Conservation (phyloP, 495 filamentous ascomycete genomes). For the Lophiotrema nucula region DNA sequence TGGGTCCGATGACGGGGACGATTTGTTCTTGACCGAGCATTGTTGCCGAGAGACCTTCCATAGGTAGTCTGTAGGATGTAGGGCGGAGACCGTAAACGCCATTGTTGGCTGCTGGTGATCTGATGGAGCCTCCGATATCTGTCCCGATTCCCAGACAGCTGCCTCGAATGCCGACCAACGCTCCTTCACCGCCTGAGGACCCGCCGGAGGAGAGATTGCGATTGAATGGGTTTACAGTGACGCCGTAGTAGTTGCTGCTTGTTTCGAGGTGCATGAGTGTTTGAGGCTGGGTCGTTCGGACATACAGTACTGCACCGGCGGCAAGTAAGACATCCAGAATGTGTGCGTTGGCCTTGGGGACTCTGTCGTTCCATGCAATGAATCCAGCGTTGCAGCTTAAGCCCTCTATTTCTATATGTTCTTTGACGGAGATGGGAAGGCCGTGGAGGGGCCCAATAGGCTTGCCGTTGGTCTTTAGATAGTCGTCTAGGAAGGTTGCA, state of each 20-base stretch:
- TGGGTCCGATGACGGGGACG: slow-evolving; percentile 59
- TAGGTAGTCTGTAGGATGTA: slow-evolving; percentile 58
- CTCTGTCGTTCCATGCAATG: slow-evolving; percentile 46
- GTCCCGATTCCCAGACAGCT: slow-evolving; percentile 36
- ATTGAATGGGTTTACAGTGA: slow-evolving; percentile 35
- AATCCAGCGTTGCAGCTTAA: slow-evolving; percentile 51
- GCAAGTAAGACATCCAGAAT: slow-evolving; percentile 49
- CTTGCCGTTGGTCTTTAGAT: slow-evolving; percentile 37
- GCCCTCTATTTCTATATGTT: slow-evolving; percentile 60
- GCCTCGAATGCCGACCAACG: slow-evolving; percentile 34
- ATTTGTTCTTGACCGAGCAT: slow-evolving; percentile 61
- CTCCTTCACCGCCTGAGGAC: slow-evolving; percentile 36
- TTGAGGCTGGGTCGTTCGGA: slow-evolving; percentile 57
- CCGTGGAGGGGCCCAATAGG: slow-evolving; percentile 65
- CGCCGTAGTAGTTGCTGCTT: slow-evolving; percentile 57
- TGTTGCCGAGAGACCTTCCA: slow-evolving; percentile 48
- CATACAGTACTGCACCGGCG: slow-evolving; percentile 53
- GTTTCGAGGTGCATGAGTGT: slow-evolving; percentile 63
- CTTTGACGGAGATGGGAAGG: slow-evolving; percentile 67
- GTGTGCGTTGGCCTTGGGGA: slow-evolving; percentile 45
- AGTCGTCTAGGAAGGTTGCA: slow-evolving; percentile 40
- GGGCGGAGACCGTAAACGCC: slow-evolving; percentile 67
- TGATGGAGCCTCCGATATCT: slow-evolving; percentile 37
- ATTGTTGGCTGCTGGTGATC: slow-evolving; percentile 60
- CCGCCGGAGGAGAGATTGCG: slow-evolving; percentile 34